Base-by-base conservation (phyloP, 805 yeast species). In the Teunomyces stri region DNA sequence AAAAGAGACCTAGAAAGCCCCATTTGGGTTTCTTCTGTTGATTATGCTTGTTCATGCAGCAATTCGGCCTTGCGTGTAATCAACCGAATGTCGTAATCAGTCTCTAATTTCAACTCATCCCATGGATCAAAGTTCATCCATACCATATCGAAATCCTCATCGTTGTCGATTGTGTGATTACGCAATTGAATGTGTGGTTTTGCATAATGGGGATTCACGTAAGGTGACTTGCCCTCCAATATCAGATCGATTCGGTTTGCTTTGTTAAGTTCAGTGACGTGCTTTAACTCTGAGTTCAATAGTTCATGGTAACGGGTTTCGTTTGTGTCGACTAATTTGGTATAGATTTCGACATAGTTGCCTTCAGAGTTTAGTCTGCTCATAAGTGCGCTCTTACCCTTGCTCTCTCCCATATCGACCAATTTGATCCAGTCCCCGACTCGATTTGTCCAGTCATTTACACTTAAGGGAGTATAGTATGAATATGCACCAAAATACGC, bases 401-500 rank as follows among this genome's bases (percentile, higher is more conserved):
- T 39, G 7, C 7, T 28, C 16, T 16, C 30, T 30, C 34, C 37
- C 22, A 35, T 33, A 15, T 47, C 51, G 10, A 44, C 37, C 5
- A 30, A 42, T 31, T 45, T 37, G 38, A 49, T 34, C 49, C 49
- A 49, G 15, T 33, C 39, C 31, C 47, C 44, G 9, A 62, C 59
- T 43, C 72, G 53, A 40, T 53, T 48, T 15, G 60, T 56, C 69
- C 75, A 74, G 5, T 67, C 62, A 41, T 65, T 54, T 51, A 68
- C 54, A 46, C 58, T 52, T 81, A 83, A 78, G 3, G 89, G 86
- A 37, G 65, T 69, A 47, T 68, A 73, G 60, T 74, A 77, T 34
- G 76, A 75, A 51, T 70, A 62, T 4, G 89, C 88, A 0, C 91
- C 91, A 60, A 78, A 82, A 90, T 90, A 85, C 64, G 73, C 69